A percentile compares a stretch with the other conserved stretches of the same genome.
Conservation (phyloP, 2,329 filamentous ascomycete species). For the Aureobasidium sp. region DNA sequence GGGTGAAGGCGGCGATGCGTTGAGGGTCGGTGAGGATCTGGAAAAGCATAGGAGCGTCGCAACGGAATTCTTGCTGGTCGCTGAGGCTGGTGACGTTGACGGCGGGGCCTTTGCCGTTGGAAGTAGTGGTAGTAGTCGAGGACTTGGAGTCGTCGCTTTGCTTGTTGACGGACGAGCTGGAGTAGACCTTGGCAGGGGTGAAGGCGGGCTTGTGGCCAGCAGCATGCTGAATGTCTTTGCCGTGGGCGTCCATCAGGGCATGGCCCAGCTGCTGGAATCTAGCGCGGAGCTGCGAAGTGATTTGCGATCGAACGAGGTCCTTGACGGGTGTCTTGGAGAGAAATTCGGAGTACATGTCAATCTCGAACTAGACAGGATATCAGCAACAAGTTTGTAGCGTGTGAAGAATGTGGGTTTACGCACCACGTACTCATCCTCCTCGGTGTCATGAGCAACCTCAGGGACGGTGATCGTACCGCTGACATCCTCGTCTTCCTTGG, state of each 20-base stretch:
- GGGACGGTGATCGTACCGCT: conserved; percentile 90
- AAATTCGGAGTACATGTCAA: conserved; percentile 85
- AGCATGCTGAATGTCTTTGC: conserved; percentile 93
- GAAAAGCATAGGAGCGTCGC: conserved; percentile 83
- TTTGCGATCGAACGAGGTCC: conserved; percentile 77
- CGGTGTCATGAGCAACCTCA: conserved; percentile 93
- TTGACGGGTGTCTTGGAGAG: conserved; percentile 89
- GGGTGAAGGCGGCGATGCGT: conserved; percentile 86
- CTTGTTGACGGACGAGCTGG: conserved; percentile 44
- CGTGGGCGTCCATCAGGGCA: conserved; percentile 80
- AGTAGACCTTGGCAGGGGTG: conserved; percentile 49
- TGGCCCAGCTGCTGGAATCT: conserved; percentile 65
- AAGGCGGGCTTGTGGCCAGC: conserved; percentile 73
- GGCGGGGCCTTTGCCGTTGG: conserved; percentile 40
- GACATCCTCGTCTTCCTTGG: conserved; percentile 72
- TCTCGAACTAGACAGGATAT: conserved; percentile 65
- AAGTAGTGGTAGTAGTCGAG: conserved; percentile 32
- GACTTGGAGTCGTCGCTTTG: conserved; percentile 29
- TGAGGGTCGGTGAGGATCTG: conserved; percentile 89
- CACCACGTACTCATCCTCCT: conserved; percentile 98
- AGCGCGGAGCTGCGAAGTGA: conserved; percentile 73
- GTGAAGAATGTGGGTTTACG: conserved; percentile 41
- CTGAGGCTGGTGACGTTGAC: conserved; percentile 87
- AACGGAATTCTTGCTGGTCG: conserved; percentile 90
- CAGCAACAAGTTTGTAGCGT: conserved; percentile 17